Evolutionary conservation across 164 flowering plant species (phyloP), one percentile per base, ranked within the genome.

Genomic region (Berberis thunbergii): DNA sequence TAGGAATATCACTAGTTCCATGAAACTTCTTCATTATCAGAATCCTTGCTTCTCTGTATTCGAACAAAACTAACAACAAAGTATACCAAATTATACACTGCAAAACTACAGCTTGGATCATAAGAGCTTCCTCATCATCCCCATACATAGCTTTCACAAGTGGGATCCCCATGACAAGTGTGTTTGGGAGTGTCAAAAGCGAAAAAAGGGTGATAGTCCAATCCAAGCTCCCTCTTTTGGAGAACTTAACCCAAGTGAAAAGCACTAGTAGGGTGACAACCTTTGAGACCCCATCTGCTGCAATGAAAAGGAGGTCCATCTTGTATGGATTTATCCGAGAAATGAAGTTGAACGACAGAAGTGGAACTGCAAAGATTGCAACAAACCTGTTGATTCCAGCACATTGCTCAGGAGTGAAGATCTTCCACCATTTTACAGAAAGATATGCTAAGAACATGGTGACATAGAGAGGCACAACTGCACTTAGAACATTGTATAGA

Each of bases 321-420:
- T 54, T 53, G 64, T 76, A 78, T 7, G 79, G 79, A 54, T 78
- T 65, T 44, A 71, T 76, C 3, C 64, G 58, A 3, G 82, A 74
- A 46, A 78, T 75, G 74, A 78, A 67, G 60, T 78, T 68, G 61
- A 78, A 74, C 4, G 77, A 74, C 60, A 78, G 79, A 9, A 78
- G 71, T 4, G 79, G 79, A 55, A 78, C 70, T 11, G 76, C 76
- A 45, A 78, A 74, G 64, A 67, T 62, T 0, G 79, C 76, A 2
- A 78, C 77, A 49, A 78, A 76, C 3, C 76, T 65, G 74, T 78
- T 78, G 76, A 78, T 74, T 1, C 82, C 82, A 3, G 76, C 62
- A 60, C 82, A 78, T 45, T 78, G 82, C 3, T 76, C 77, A 1
- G 79, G 77, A 26, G 26, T 26, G 26, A 26, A 26, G 26, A 26